phyloP scores from a whole-genome alignment of 345 rosid genomes.

The Dovyalis caffra region DNA sequence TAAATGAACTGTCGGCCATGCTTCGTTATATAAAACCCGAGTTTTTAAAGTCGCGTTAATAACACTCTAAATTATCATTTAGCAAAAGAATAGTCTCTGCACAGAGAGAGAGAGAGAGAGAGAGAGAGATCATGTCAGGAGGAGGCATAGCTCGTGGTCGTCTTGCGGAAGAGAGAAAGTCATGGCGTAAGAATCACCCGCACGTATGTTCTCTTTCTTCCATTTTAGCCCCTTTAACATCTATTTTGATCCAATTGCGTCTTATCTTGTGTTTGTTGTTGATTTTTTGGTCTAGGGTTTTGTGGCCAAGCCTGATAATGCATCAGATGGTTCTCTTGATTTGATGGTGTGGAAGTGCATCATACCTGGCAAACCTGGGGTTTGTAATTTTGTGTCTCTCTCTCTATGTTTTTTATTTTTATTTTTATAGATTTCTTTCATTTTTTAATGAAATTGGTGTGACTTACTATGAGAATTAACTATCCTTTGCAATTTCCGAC shows the following conservation, averaged over 20 bases:
- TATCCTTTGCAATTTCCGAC: no score
- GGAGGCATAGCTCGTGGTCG: constrained; percentile 19
- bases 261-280: neutral
- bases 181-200: constrained; percentile 18
- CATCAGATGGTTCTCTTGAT: constrained; percentile 5
- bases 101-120: neutral
- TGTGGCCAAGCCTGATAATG: constrained; percentile 15
- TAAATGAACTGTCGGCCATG: neutral
- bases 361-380: constrained; percentile 19
- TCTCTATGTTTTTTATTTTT: neutral
- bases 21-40: neutral
- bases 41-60: neutral
- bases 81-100: neutral
- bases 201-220: neutral
- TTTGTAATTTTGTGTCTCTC: neutral
- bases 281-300: constrained; percentile 1
- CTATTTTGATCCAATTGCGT: neutral
- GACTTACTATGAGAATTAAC: no score
- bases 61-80: neutral
- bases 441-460: no score
- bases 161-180: constrained; percentile 15
- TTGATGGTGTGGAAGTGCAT: constrained; percentile 16
- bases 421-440: neutral
- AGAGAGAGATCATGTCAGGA: constrained; percentile 4
- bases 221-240: neutral